phyloP scores from a whole-genome alignment of 163 green algal species.

The Scenedesmus sp. region DNA sequence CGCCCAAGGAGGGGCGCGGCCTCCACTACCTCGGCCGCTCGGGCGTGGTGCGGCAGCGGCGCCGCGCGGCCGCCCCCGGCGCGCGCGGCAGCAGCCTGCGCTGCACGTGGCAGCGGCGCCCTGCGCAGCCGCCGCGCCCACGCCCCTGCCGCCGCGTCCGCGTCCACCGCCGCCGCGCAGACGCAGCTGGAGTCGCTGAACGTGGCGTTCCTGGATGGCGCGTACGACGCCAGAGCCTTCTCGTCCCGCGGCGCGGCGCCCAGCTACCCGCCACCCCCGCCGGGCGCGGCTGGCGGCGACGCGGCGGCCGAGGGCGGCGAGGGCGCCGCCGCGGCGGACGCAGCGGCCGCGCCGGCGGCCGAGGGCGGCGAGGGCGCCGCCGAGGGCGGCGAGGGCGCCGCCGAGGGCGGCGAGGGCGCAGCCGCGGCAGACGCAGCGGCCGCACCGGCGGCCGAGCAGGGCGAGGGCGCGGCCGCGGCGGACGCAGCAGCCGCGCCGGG shows the following conservation, averaged over 20 bases:
- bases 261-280: background rate
- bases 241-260: slow-evolving; percentile 14
- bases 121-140: background rate
- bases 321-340: too few species aligned
- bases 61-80: background rate
- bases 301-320: background rate
- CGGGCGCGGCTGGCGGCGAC: background rate
- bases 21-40: slow-evolving; percentile 70
- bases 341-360: background rate
- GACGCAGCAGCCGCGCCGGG: background rate
- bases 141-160: too few species aligned
- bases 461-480: background rate
- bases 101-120: background rate
- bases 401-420: too few species aligned
- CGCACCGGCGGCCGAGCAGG: background rate
- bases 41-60: slow-evolving; percentile 52
- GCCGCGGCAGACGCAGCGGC: background rate
- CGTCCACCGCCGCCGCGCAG: too few species aligned
- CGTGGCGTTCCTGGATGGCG: slow-evolving; percentile 85
- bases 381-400: slow-evolving; percentile 8
- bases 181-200: slow-evolving; percentile 64
- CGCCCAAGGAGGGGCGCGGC: slow-evolving; percentile 30
- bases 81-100: background rate
- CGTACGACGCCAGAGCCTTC: slow-evolving; percentile 62
- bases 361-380: background rate